A percentile compares a stretch with the other conserved stretches of the same genome.
Conservation (phyloP, 345 rosid genomes). For the Eutrema yunnanense region DNA sequence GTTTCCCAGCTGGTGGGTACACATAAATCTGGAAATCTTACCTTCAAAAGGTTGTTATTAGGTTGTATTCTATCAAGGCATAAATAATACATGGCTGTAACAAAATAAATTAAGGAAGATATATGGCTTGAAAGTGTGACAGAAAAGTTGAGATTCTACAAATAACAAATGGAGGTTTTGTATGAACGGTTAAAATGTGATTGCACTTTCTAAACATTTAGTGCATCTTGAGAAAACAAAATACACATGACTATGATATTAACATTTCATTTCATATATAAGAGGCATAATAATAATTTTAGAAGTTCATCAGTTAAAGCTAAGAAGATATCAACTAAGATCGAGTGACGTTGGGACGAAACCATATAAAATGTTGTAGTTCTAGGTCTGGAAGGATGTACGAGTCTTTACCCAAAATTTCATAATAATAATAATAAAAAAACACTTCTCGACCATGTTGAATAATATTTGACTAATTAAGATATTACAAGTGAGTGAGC, state of each 20-base stretch:
- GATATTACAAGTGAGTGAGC: background rate
- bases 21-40: background rate
- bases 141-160: background rate
- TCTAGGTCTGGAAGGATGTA: too few species aligned
- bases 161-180: background rate
- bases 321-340: background rate
- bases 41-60: background rate
- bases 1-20: background rate
- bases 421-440: background rate
- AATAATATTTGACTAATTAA: background rate
- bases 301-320: background rate
- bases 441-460: background rate
- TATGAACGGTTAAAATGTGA: constrained; percentile 8
- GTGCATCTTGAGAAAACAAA: background rate
- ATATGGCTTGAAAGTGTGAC: constrained; percentile 5
- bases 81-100: background rate
- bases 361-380: too few species aligned
- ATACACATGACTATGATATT: background rate
- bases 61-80: background rate
- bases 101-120: background rate
- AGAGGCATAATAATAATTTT: background rate
- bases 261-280: background rate
- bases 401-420: too few species aligned
- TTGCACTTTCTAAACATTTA: background rate
- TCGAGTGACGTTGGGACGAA: too few species aligned